Evolutionary conservation across 352 stramenopile genomes (phyloP).

Genomic region (Saprolegnia parasitica): DNA sequence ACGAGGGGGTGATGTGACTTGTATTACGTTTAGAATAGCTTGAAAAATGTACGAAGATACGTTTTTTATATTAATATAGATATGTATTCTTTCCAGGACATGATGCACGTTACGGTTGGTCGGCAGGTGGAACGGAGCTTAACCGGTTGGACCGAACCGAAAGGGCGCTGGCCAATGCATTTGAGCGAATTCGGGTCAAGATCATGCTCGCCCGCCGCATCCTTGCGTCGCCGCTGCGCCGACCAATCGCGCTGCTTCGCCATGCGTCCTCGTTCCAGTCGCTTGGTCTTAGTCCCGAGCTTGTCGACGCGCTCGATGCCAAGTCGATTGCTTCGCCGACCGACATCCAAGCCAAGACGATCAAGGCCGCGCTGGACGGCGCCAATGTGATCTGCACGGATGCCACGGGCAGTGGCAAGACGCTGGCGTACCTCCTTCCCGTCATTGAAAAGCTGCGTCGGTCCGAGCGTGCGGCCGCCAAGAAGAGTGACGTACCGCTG

Average conservation of each 20-base stretch:
- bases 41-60: too few relatives aligned
- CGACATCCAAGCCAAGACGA: constrained; percentile 52
- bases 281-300: constrained; percentile 39
- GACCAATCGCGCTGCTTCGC: not conserved
- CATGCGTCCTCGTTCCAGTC: constrained; percentile 34
- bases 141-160: too few relatives aligned
- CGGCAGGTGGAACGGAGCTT: too few relatives aligned
- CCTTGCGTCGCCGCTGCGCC: too few relatives aligned
- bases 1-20: too few relatives aligned
- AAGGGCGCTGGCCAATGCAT: too few relatives aligned
- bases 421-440: constrained; percentile 55
- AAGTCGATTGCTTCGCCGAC: constrained; percentile 48
- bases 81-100: too few relatives aligned
- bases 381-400: constrained; percentile 55
- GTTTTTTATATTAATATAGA: too few relatives aligned
- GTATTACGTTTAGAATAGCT: too few relatives aligned
- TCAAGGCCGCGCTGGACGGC: constrained; percentile 41
- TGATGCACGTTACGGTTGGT: too few relatives aligned
- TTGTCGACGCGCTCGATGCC: constrained; percentile 43
- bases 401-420: constrained; percentile 67
- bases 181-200: too few relatives aligned
- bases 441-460: constrained; percentile 51
- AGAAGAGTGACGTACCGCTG: not conserved
- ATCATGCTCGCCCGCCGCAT: too few relatives aligned
- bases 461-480: constrained; percentile 31